Conservation (phyloP, 176 grass and related monocot genomes). For the Pontederia crassipes region DNA sequence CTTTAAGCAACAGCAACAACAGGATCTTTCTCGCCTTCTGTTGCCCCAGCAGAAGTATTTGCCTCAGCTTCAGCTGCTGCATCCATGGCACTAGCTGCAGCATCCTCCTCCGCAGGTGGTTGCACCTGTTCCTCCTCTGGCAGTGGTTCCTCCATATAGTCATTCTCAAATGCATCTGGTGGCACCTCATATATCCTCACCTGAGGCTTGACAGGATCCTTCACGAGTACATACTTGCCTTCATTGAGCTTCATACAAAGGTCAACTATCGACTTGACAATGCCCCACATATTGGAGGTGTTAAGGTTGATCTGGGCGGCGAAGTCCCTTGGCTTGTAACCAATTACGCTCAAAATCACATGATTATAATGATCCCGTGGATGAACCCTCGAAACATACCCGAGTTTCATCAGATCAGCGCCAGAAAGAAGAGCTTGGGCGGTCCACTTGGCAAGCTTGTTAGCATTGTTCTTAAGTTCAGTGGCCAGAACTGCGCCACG, state of each 20-base stretch:
- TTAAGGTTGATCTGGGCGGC: slow-evolving; percentile 15
- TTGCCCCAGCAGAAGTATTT: not conserved
- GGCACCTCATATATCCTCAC: slow-evolving; percentile 14
- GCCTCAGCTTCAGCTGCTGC: not conserved
- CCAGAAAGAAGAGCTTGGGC: slow-evolving; percentile 11
- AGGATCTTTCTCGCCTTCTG: not conserved
- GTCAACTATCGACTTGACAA: slow-evolving; percentile 8
- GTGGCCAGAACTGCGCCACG: slow-evolving; percentile 10
- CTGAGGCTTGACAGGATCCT: slow-evolving; percentile 14
- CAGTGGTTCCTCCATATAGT: slow-evolving; percentile 12
- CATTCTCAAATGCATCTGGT: slow-evolving; percentile 5
- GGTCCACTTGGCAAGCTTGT: slow-evolving; percentile 16
- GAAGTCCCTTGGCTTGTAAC: slow-evolving; percentile 11
- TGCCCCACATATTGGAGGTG: slow-evolving; percentile 16
- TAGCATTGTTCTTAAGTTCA: slow-evolving; percentile 13
- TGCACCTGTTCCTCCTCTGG: slow-evolving; percentile 12
- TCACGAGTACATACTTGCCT: slow-evolving; percentile 11
- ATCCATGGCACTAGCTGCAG: not conserved
- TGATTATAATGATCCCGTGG: slow-evolving; percentile 7
- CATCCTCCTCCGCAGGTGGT: not conserved
- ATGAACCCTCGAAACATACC: slow-evolving; percentile 10
- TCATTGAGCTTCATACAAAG: slow-evolving; percentile 16
- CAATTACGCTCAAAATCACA: slow-evolving; percentile 8
- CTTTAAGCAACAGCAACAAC: no score
- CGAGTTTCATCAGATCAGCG: slow-evolving; percentile 12